These are phyloP conservation scores for Stemphylium beticola DNA, from an alignment of 2,329 filamentous ascomycete genomes.

Conservation along the genomic window DNA sequence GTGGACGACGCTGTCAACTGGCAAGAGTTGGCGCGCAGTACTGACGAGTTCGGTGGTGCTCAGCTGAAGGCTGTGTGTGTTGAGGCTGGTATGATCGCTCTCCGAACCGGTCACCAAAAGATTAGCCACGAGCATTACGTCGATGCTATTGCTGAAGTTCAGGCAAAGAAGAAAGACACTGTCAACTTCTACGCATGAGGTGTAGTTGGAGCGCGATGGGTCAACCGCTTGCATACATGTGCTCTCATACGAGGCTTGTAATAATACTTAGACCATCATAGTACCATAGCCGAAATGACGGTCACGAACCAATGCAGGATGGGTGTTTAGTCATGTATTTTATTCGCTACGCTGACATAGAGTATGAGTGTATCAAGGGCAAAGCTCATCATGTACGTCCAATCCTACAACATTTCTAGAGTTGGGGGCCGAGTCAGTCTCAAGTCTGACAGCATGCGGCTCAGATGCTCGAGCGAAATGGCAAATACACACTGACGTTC, in stretches of 20 bases:
- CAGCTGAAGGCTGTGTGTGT: conserved; percentile 99
- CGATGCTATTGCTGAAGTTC: conserved; percentile 93
- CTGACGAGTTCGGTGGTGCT: conserved; percentile 96
- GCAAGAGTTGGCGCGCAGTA: conserved; percentile 92
- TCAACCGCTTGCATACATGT: conserved; percentile 30
- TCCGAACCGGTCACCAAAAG: conserved; percentile 93
- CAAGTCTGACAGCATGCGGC: no score
- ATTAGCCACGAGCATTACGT: conserved; percentile 99
- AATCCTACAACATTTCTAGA: background rate
- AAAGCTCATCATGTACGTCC: background rate
- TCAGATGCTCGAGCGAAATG: no score
- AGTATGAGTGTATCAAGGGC: background rate
- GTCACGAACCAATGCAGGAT: conserved; percentile 6
- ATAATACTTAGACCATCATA: conserved; percentile 41
- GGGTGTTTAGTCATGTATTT: background rate
- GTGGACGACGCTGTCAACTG: conserved; percentile 94
- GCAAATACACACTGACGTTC: no score
- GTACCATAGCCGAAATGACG: conserved; percentile 23
- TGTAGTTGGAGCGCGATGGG: conserved; percentile 12
- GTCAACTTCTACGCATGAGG: conserved; percentile 53
- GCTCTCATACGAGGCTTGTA: conserved; percentile 37
- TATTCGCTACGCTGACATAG: background rate
- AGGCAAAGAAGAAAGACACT: conserved; percentile 86
- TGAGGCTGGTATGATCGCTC: conserved; percentile 98
- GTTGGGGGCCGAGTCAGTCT: no score